Conservation (phyloP, 2,329 filamentous ascomycete genomes). For the Cordyceps cicadae region DNA sequence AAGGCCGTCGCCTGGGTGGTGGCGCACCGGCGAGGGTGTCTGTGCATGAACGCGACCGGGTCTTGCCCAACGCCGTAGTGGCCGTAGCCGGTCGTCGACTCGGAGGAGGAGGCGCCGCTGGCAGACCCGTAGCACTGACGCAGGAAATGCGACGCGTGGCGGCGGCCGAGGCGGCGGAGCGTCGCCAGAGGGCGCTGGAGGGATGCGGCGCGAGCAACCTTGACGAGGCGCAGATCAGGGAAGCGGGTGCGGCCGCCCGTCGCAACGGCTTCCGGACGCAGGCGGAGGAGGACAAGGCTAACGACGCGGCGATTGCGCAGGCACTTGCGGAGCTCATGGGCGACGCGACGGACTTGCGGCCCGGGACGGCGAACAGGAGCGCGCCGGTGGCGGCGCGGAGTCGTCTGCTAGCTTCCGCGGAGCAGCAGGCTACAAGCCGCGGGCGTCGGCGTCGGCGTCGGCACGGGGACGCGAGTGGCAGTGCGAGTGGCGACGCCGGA, state of each 20-base stretch:
- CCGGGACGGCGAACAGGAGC: not conserved
- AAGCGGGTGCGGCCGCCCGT: conserved; percentile 55
- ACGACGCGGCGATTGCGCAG: conserved; percentile 77
- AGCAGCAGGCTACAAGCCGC: not conserved
- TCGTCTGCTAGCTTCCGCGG: not conserved
- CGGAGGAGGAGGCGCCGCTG: not conserved
- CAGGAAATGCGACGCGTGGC: conserved; percentile 3
- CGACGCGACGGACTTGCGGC: not conserved
- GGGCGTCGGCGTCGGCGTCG: not conserved
- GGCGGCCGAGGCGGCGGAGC: conserved; percentile 34
- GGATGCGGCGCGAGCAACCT: conserved; percentile 70
- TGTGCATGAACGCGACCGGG: conserved; percentile 51
- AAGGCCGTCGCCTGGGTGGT: conserved; percentile 67
- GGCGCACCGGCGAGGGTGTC: conserved; percentile 42
- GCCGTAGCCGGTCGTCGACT: conserved; percentile 5
- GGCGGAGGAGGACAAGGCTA: conserved; percentile 81
- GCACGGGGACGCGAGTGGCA: not conserved
- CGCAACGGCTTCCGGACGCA: conserved; percentile 71
- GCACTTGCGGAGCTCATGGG: conserved; percentile 79
- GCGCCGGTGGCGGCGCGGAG: not conserved
- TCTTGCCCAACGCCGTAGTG: conserved; percentile 35
- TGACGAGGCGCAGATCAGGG: conserved; percentile 56
- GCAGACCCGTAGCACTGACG: not conserved
- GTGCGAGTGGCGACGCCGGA: conserved; percentile 16
- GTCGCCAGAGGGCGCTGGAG: conserved; percentile 56